Base-by-base conservation (phyloP, 139 green algal genomes). In the Ettlia oleoabundans region DNA sequence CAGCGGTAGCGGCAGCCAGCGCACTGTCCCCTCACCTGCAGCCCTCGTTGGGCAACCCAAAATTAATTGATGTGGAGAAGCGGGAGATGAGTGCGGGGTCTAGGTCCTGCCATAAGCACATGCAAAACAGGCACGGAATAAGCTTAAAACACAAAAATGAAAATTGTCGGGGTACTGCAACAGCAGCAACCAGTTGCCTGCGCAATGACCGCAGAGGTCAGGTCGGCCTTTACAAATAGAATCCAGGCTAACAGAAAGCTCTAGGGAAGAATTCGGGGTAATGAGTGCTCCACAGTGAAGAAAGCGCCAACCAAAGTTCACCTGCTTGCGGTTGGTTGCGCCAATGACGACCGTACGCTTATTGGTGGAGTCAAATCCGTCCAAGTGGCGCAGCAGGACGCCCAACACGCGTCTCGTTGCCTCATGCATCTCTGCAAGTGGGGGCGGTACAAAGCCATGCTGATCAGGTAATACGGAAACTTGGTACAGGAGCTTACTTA, bases 301-400 rank as follows among this genome's bases (percentile, higher is more conserved):
- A n/a, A n/a, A n/a, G n/a, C n/a, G n/a, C n/a, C n/a, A n/a, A n/a
- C n/a, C n/a, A n/a, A n/a, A n/a, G n/a, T n/a, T n/a, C n/a, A 97
- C 95, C 70, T 92, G 58, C 40, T 67, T 68, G 24, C 95, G 83
- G 88, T 98, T 98, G 74, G 95, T 98, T 38, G 95, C 95, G 1
- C 90, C 95, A 19, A 98, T 95, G 21, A 98, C 86, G 2, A 98
- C 88, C 2, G 77, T 89, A 51, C 84, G 69, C 41, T 85, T 86
- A 35, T 68, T 47, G 75, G 85, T 84, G 26, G 81, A 61, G 2
- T 91, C 81, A 33, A 96, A 94, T 3, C 93, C 95, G 66, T 97
- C 92, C 69, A 98, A 89, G 84, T 97, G 88, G 22, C 95, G 88
- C 72, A 98, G 86, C 84, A 98, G 92, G 80, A 98, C 96, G 0